Percentiles rank a stretch among this genome's conserved stretches.
Evolutionary conservation across 2,329 filamentous ascomycete species (phyloP).

Genomic region (Mariannaea elegans): DNA sequence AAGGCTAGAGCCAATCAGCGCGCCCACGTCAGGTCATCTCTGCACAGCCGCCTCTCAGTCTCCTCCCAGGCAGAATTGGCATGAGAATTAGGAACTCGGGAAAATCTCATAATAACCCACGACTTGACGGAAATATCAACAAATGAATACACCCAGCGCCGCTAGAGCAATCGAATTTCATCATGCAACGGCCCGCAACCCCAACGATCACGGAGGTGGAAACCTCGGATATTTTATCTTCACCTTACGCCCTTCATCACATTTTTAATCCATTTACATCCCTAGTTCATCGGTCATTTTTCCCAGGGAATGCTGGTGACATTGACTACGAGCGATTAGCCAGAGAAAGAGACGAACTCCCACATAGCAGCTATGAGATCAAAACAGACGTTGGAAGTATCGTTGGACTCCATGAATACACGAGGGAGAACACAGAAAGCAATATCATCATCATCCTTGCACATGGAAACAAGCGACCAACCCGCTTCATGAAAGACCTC

Average conservation of each 20-base stretch:
- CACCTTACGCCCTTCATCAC: background rate
- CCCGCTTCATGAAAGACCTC: constrained; percentile 7
- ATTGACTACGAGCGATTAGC: constrained; percentile 6
- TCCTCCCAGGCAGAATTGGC: too few relatives aligned
- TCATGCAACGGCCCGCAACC: background rate
- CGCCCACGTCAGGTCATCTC: too few relatives aligned
- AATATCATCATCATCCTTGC: constrained; percentile 9
- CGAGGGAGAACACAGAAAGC: background rate
- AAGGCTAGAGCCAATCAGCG: too few relatives aligned
- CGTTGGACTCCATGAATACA: constrained; percentile 13
- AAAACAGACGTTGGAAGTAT: constrained; percentile 1
- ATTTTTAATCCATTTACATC: background rate
- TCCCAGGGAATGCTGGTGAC: constrained; percentile 6
- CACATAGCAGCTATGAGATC: background rate
- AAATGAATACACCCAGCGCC: too few relatives aligned
- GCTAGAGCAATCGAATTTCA: background rate
- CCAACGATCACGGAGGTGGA: background rate
- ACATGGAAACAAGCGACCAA: constrained; percentile 15
- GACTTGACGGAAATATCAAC: too few relatives aligned
- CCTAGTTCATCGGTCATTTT: background rate
- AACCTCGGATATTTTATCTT: background rate
- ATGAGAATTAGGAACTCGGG: too few relatives aligned
- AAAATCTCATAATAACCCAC: too few relatives aligned
- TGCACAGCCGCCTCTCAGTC: too few relatives aligned
- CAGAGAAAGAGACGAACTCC: background rate